phyloP scores from a whole-genome alignment of 345 rosid genomes.

The Syzygium aqueum region DNA sequence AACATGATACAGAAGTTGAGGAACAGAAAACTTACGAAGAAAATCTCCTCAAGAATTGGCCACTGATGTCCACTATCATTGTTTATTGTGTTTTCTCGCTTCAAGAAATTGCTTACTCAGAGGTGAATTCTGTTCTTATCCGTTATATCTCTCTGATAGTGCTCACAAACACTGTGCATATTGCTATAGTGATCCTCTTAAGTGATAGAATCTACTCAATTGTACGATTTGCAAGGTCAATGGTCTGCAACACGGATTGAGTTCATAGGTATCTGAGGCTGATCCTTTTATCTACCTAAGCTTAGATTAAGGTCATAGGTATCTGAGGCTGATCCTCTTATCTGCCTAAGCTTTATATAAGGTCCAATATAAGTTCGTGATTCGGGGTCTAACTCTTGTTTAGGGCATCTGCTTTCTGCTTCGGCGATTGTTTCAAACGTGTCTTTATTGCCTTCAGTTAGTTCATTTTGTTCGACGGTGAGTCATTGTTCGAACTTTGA shows the following conservation, averaged over 20 bases:
- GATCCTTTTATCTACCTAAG: not conserved
- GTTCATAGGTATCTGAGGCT: not conserved
- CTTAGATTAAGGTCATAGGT: not conserved
- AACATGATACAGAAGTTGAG: conserved; percentile 1
- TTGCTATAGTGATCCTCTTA: not conserved
- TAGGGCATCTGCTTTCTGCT: not conserved
- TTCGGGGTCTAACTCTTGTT: not conserved
- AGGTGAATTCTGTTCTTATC: conserved; percentile 18
- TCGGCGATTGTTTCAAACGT: not conserved
- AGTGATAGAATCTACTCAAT: not conserved
- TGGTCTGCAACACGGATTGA: not conserved
- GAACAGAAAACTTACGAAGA: conserved; percentile 3
- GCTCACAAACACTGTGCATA: not conserved
- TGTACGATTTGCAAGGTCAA: not conserved
- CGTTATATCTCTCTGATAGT: not conserved
- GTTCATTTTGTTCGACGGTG: not conserved
- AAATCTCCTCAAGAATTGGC: conserved; percentile 45
- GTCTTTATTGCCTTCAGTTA: not conserved
- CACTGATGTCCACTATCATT: conserved; percentile 42
- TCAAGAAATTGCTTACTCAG: conserved; percentile 57
- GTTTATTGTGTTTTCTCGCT: conserved; percentile 58
- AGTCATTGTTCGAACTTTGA: not conserved
- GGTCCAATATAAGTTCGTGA: not conserved
- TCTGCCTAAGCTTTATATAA: not conserved
- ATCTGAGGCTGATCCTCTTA: not conserved